Base-by-base conservation (phyloP, 2,329 filamentous ascomycete genomes). In the Graphium sp. region DNA sequence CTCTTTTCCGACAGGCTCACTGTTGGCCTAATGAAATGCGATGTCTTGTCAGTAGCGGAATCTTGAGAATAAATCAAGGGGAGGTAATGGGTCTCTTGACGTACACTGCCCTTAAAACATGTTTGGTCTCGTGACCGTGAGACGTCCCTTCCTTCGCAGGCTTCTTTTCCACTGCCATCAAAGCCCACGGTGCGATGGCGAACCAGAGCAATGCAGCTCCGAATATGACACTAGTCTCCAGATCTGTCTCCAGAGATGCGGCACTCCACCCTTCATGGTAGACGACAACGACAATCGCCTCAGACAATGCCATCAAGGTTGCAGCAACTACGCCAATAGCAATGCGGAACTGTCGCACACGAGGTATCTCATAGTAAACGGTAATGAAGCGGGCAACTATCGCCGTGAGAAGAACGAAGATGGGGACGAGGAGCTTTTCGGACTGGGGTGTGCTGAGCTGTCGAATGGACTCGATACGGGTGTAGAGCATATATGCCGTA, bases 401-500 rank as follows among this genome's bases (percentile, higher is more conserved):
- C 11, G 24, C 13, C 14, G 24, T 27, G 24, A 31, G 18, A 7
- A 31, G 9, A 7, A 23, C 18, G 22, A 22, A 20, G 8, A 18
- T 6, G 9, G 15, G 24, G 2, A 27, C 12, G 29, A 27, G 9
- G n/a, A 17, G 9, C 7, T 26, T 9, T 29, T 33, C 34, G 31
- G 29, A 32, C 22, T 28, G 24, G 24, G 28, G 17, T 28, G 19
- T 13, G 22, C 30, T 28, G 21, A 23, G 22, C 30, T 34, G 24
- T 8, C 22, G 17, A 12, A 33, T 16, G 25, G 29, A 16, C 18
- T 19, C 8, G 30, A 31, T 26, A 37, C 24, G 17, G 40, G 34
- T 22, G 12, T 35, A 30, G 11, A 41, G 32, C 18, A 32, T 32
- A 18, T 26, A 35, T 14, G 28, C 18, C 8, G 43, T 30, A 14